Base-by-base conservation (phyloP, 2,329 filamentous ascomycete genomes). In the Fusarium sp. region DNA sequence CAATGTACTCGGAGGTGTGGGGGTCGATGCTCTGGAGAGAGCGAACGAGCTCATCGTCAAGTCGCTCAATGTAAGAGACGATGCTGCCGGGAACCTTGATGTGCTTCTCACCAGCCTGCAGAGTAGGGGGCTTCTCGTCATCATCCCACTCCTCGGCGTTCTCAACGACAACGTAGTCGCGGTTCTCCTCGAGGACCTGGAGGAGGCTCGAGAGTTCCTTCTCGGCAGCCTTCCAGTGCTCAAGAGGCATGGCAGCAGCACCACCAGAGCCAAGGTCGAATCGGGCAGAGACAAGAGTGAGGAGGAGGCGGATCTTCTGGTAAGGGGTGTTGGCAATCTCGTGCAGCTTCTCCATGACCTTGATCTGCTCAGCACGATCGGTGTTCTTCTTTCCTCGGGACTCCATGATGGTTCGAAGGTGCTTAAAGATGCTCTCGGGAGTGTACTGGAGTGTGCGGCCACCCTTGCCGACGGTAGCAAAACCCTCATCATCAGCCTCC, bases 341-440 rank as follows among this genome's bases (percentile, higher is more conserved):
- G 80, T 92, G 87, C 64, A 99, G 90, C 88, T 95, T 98, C 89
- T 98, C 97, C 95, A 99, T 97, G 62, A 96, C 93, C 84, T 93
- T 93, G 85, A 99, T 98, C 86, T 99, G 97, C 86, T 99, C 97
- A 56, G 91, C 82, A 58, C 95, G 93, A 84, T 99, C 97, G 75
- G 97, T 98, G 88, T 98, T 98, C 91, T 99, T 99, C 89, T 98
- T 97, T 83, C 97, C 97, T 87, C 97, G 91, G 68, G 96, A 95
- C 87, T 99, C 97, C 82, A 98, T 89, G 81, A 99, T 98, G 62
- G 92, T 91, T 67, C 96, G 92, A 62, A 99, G 90, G 84, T 98
- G 95, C 89, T 99, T 99, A 84, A 98, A 93, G 81, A 99, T 99
- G 84, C 95, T 97, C 87, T 99, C 97, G 25, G 96, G 94, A 14